Conservation (phyloP, 192 early-diverging fungal species). For the Thamnidium elegans region DNA sequence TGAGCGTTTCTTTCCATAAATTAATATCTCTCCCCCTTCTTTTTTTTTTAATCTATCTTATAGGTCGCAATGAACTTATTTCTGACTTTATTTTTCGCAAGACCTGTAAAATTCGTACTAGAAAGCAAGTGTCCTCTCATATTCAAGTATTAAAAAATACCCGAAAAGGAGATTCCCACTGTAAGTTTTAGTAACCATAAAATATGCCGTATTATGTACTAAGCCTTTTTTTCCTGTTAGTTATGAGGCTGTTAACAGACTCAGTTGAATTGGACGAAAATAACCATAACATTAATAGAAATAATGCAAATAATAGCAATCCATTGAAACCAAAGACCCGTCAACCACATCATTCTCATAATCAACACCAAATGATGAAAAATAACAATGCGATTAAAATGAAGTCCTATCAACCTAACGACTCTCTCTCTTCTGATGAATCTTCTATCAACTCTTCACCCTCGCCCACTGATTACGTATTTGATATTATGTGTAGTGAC, state of each 20-base stretch:
- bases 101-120: conserved; percentile 60
- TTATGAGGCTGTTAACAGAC: conserved; percentile 48
- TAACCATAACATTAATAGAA: background rate
- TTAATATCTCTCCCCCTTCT: conserved; percentile 30
- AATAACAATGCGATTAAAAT: conserved; percentile 11
- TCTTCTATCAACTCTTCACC: conserved; percentile 35
- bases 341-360: background rate
- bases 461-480: conserved; percentile 35
- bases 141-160: conserved; percentile 78
- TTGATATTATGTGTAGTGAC: conserved; percentile 39
- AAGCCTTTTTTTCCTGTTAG: conserved; percentile 14
- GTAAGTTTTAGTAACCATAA: conserved; percentile 26
- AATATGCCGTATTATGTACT: background rate
- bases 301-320: background rate
- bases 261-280: conserved; percentile 36
- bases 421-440: conserved; percentile 34
- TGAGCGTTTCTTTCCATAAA: conserved; percentile 31
- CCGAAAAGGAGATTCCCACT: conserved; percentile 53
- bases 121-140: conserved; percentile 78
- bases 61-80: conserved; percentile 72
- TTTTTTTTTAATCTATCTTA: conserved; percentile 3
- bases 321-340: background rate
- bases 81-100: conserved; percentile 72
- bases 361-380: background rate
- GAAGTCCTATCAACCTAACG: conserved; percentile 22